These are phyloP conservation scores for Stachybotrys chartarum DNA, from an alignment of 2,329 filamentous ascomycete species.

Conservation along the genomic window DNA sequence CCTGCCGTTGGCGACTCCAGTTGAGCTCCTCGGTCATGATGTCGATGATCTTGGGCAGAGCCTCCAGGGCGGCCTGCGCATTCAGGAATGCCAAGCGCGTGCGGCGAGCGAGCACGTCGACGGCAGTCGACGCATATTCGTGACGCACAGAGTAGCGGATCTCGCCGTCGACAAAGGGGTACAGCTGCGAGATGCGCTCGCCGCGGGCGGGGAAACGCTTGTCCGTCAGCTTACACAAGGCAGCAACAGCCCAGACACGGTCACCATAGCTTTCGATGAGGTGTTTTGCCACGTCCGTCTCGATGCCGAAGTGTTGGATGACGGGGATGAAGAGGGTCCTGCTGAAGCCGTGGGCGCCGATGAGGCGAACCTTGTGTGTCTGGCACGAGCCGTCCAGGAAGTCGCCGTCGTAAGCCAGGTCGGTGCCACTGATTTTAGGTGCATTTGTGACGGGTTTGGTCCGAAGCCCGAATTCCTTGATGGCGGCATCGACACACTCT, in stretches of 20 bases:
- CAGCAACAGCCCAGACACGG: conserved; percentile 83
- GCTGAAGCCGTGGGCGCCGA: conserved; percentile 81
- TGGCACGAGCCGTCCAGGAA: conserved; percentile 62
- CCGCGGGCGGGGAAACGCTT: conserved; percentile 77
- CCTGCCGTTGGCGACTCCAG: conserved; percentile 68
- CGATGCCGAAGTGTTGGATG: conserved; percentile 86
- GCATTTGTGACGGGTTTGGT: conserved; percentile 50
- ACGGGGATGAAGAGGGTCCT: conserved; percentile 90
- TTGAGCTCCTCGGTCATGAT: conserved; percentile 79
- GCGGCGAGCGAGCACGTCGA: conserved; percentile 79
- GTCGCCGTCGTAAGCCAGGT: conserved; percentile 63
- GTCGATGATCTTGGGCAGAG: conserved; percentile 78
- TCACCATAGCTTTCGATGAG: conserved; percentile 84
- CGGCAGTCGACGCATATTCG: conserved; percentile 87
- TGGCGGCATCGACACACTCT: conserved; percentile 74
- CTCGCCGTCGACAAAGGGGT: conserved; percentile 90
- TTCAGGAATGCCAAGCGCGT: conserved; percentile 87
- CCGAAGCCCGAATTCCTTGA: conserved; percentile 56
- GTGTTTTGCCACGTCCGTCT: conserved; percentile 88
- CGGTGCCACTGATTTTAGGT: conserved; percentile 62
- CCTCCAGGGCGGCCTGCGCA: conserved; percentile 81
- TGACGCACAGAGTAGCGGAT: conserved; percentile 80
- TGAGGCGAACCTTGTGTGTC: conserved; percentile 72
- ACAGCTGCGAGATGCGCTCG: conserved; percentile 69
- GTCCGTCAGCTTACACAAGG: conserved; percentile 69